Evolutionary conservation across 768 basidiomycete species (phyloP).

Genomic region (Lactarius deliciosus): DNA sequence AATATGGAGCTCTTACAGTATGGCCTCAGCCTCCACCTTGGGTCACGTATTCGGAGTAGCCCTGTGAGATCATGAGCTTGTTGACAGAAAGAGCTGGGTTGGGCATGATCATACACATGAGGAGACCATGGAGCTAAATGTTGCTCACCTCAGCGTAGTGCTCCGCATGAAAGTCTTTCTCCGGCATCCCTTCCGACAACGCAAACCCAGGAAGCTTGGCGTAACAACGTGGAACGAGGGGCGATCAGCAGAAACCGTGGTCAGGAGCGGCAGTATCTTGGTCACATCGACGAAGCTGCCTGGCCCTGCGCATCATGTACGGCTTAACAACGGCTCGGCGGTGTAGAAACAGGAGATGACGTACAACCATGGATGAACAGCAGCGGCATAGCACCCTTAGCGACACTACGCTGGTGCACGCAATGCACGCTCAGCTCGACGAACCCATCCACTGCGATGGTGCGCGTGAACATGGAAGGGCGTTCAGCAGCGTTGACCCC

Average conservation of each 20-base stretch:
- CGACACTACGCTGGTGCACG: too few relatives aligned
- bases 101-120: neutral
- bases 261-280: conserved; percentile 2
- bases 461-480: too few relatives aligned
- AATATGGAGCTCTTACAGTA: conserved; percentile 31
- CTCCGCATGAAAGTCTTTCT: conserved; percentile 43
- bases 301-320: too few relatives aligned
- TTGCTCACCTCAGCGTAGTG: conserved; percentile 50
- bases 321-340: too few relatives aligned
- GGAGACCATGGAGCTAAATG: neutral
- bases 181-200: conserved; percentile 51
- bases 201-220: conserved; percentile 52
- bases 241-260: conserved; percentile 37
- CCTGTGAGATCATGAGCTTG: conserved; percentile 36
- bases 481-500: conserved; percentile 37
- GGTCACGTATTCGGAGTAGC: conserved; percentile 39
- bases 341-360: too few relatives aligned
- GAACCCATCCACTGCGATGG: too few relatives aligned
- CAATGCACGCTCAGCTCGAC: too few relatives aligned
- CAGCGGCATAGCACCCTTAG: too few relatives aligned
- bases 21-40: conserved; percentile 52
- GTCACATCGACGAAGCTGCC: too few relatives aligned
- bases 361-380: too few relatives aligned
- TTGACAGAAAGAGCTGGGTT: conserved; percentile 27
- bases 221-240: conserved; percentile 59